Conservation (phyloP, 208 protist genomes). For the Trypanosoma boissoni region DNA sequence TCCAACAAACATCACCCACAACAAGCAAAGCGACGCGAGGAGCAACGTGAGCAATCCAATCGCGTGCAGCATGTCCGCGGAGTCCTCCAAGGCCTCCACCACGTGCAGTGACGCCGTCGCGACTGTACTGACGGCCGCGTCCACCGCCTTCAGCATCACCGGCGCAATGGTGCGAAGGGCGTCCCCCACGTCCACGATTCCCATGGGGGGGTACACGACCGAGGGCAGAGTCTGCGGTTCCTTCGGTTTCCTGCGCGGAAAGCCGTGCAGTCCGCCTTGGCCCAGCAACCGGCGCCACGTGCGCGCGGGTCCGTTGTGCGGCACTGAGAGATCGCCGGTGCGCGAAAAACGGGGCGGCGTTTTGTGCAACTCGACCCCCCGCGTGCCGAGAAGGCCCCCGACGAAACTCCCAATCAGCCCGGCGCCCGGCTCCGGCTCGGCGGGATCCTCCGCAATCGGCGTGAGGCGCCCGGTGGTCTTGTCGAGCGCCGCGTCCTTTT, state of each 20-base stretch:
- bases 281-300: no score
- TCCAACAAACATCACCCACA: constrained; percentile 9
- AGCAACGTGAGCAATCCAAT: constrained; percentile 7
- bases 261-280: no score
- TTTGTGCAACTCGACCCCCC: no score
- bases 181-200: constrained; percentile 1
- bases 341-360: no score
- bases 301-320: no score
- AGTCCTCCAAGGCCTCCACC: constrained; percentile 4
- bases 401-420: not conserved
- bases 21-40: constrained; percentile 1
- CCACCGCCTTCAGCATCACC: constrained; percentile 6
- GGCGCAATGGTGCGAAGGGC: constrained; percentile 5
- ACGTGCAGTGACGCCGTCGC: not conserved
- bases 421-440: not conserved
- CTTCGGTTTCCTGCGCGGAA: no score
- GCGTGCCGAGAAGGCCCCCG: no score
- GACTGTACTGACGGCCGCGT: constrained; percentile 1
- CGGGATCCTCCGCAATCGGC: not conserved
- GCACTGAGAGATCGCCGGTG: no score
- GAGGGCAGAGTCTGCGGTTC: not conserved
- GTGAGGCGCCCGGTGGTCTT: not conserved
- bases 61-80: constrained; percentile 12
- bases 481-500: not conserved
- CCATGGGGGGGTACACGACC: not conserved